A percentile compares a stretch with the other conserved stretches of the same genome.
Evolutionary conservation across 768 basidiomycete genomes (phyloP).

Genomic region (Tricholoma sp.): DNA sequence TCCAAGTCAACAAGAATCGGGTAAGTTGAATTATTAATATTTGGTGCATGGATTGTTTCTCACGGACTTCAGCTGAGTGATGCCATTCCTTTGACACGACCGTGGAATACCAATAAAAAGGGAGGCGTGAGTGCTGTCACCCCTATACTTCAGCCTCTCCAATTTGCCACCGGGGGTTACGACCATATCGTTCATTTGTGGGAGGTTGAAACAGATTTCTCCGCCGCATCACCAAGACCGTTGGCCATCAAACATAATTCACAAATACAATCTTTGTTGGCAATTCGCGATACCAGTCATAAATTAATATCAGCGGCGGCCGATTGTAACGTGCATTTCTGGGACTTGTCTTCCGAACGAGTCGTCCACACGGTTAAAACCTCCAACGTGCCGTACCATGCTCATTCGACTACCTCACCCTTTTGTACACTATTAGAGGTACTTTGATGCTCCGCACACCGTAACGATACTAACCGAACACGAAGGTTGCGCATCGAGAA

Average conservation of each 20-base stretch:
- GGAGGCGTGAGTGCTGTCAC: conserved; percentile 38
- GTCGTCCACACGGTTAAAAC: conserved; percentile 33
- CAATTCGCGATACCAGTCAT: conserved; percentile 38
- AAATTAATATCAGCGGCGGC: conserved; percentile 45
- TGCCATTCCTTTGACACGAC: conserved; percentile 16
- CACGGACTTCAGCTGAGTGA: conserved; percentile 1
- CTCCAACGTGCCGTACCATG: conserved; percentile 41
- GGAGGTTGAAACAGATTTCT: conserved; percentile 31
- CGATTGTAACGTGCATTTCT: conserved; percentile 40
- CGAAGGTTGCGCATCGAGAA: conserved; percentile 44
- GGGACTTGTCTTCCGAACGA: conserved; percentile 43
- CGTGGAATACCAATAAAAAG: conserved; percentile 31
- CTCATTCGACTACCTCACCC: conserved; percentile 30
- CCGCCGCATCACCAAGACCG: conserved; percentile 23
- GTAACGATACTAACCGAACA: neutral
- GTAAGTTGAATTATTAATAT: conserved; percentile 16
- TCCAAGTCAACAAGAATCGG: conserved; percentile 12
- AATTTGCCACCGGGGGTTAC: conserved; percentile 46
- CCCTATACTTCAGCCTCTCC: conserved; percentile 33
- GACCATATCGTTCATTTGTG: conserved; percentile 46
- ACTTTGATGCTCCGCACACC: neutral
- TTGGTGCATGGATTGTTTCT: neutral
- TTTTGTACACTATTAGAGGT: conserved; percentile 44
- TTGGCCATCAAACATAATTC: conserved; percentile 40
- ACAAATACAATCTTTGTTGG: conserved; percentile 37